Percentiles rank a stretch among this genome's conserved stretches.
phyloP scores from a whole-genome alignment of 129 eudicot genomes.

The Artemisia argyi region DNA sequence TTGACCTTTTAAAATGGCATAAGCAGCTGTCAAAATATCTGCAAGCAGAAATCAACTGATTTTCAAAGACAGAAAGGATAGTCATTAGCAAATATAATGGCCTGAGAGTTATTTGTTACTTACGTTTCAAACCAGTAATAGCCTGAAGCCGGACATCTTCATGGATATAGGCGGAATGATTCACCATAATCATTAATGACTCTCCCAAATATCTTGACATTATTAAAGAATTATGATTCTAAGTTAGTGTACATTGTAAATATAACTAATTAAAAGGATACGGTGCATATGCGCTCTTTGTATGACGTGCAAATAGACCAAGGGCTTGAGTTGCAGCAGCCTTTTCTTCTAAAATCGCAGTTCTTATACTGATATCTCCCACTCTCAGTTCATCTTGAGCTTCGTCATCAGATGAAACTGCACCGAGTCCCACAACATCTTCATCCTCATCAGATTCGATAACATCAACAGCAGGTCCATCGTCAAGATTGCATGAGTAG shows the following conservation, averaged over 20 bases:
- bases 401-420: constrained; percentile 97
- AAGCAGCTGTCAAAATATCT: constrained; percentile 85
- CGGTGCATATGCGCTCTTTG: constrained; percentile 80
- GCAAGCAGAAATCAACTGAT: constrained; percentile 34
- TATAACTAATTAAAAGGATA: constrained; percentile 56
- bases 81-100: too few species aligned
- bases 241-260: neutral
- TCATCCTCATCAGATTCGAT: constrained; percentile 86
- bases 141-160: constrained; percentile 98
- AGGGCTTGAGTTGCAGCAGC: constrained; percentile 98
- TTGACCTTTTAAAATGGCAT: constrained; percentile 60
- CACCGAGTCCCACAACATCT: constrained; percentile 63
- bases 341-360: constrained; percentile 93
- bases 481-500: constrained; percentile 94
- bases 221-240: constrained; percentile 43
- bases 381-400: constrained; percentile 88
- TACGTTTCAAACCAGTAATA: constrained; percentile 70
- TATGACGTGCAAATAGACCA: constrained; percentile 84
- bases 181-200: constrained; percentile 74
- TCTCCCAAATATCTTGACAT: constrained; percentile 79
- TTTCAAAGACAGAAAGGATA: constrained; percentile 17
- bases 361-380: constrained; percentile 79
- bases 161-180: constrained; percentile 77
- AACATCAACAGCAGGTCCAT: constrained; percentile 77
- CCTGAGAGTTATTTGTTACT: constrained; percentile 27